A percentile compares a stretch with the other conserved stretches of the same genome.
Evolutionary conservation across 2,329 filamentous ascomycete genomes (phyloP).

Genomic region (Akanthomyces muscarius): DNA sequence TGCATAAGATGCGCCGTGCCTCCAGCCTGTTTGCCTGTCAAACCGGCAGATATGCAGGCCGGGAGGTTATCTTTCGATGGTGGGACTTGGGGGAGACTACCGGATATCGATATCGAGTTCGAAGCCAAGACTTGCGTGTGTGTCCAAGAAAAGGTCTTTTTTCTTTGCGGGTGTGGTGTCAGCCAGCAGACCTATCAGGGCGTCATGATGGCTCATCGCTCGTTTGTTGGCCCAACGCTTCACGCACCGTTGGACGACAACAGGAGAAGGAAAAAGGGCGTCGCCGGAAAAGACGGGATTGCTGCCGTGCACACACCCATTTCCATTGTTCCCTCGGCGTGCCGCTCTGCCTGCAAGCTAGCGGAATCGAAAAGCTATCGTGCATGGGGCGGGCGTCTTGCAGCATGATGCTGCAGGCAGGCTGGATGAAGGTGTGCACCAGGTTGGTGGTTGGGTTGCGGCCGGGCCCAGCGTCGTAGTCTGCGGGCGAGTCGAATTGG

Average conservation of each 20-base stretch:
- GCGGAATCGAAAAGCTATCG: slow-evolving; percentile 12
- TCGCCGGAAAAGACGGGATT: slow-evolving; percentile 2
- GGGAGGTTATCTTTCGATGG: neutral
- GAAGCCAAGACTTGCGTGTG: neutral
- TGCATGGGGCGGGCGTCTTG: neutral
- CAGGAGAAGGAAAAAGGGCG: neutral
- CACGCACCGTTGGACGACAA: neutral
- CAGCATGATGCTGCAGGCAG: neutral
- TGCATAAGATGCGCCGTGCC: neutral
- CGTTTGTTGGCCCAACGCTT: too few relatives aligned
- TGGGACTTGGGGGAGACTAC: neutral
- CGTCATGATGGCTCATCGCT: neutral
- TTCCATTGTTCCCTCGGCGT: neutral
- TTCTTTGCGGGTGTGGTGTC: neutral
- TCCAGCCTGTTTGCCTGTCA: neutral
- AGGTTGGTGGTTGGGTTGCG: neutral
- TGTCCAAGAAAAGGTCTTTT: neutral
- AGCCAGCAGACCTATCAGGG: neutral
- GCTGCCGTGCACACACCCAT: neutral
- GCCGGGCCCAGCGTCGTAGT: neutral
- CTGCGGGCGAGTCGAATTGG: neutral
- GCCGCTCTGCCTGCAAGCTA: neutral
- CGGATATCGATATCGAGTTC: neutral
- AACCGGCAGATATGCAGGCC: neutral
- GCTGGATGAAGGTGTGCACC: neutral